Evolutionary conservation across 768 basidiomycete species (phyloP).

Genomic region (Amanita molliuscula): DNA sequence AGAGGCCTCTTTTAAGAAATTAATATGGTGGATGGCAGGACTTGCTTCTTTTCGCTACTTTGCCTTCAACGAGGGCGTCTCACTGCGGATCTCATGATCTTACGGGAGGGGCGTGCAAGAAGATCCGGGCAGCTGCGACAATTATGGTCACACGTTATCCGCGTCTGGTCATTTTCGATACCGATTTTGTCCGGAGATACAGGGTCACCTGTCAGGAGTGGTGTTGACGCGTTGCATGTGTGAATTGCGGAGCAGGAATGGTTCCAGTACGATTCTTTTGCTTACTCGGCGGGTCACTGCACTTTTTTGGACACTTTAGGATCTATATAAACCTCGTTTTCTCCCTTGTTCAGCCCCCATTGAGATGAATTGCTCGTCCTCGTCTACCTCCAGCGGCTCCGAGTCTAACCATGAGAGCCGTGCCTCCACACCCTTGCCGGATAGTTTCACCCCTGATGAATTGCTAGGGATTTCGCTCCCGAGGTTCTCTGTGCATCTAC

Average conservation of each 20-base stretch:
- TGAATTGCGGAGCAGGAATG: neutral
- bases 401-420: constrained; percentile 21
- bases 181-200: neutral
- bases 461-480: constrained; percentile 9
- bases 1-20: no score
- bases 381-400: constrained; percentile 20
- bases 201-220: neutral
- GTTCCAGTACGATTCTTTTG: neutral
- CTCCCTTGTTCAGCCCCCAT: constrained; percentile 1
- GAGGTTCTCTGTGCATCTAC: constrained; percentile 15
- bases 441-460: constrained; percentile 8
- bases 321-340: constrained; percentile 3
- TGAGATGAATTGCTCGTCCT: constrained; percentile 6
- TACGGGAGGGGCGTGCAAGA: neutral
- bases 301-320: constrained; percentile 15
- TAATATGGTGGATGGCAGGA: no score
- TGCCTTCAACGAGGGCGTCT: neutral
- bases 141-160: neutral
- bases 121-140: neutral
- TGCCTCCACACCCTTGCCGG: constrained; percentile 23
- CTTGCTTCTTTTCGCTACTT: neutral
- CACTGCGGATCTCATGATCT: neutral
- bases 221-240: neutral
- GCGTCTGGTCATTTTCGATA: neutral
- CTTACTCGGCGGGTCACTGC: constrained; percentile 7